Conservation (phyloP, 2,329 filamentous ascomycete species). For the Apiospora marii region DNA sequence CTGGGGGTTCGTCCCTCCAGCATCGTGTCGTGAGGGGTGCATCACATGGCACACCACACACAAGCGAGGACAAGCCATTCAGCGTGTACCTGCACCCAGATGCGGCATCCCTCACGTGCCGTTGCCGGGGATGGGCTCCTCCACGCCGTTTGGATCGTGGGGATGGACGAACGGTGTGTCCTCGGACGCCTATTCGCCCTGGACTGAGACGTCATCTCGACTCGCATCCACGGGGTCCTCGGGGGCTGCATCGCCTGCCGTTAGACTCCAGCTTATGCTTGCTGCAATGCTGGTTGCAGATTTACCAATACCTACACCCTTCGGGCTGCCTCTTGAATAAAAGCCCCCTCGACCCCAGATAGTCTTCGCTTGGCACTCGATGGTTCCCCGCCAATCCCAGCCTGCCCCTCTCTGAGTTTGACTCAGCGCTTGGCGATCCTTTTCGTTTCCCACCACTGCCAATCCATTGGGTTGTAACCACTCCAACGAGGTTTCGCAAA, state of each 20-base stretch:
- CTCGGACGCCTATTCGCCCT: neutral
- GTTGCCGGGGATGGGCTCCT: neutral
- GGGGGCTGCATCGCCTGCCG: neutral
- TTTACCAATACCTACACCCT: neutral
- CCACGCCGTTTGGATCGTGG: constrained; percentile 7
- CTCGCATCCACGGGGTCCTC: constrained; percentile 1
- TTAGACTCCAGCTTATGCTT: neutral
- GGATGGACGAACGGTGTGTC: neutral
- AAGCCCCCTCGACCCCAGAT: constrained; percentile 9
- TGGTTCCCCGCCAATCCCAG: constrained; percentile 15
- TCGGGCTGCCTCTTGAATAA: constrained; percentile 6
- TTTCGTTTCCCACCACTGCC: constrained; percentile 11
- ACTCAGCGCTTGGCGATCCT: constrained; percentile 20
- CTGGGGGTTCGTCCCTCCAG: constrained; percentile 17
- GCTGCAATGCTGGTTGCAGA: neutral
- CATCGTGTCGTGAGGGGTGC: constrained; percentile 21
- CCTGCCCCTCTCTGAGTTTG: constrained; percentile 15
- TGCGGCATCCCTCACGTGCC: constrained; percentile 9
- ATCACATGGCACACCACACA: constrained; percentile 20
- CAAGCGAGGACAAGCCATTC: neutral
- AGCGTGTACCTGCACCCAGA: constrained; percentile 5
- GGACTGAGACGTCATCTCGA: neutral
- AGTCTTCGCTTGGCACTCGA: constrained; percentile 9
- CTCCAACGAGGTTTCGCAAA: constrained; percentile 1
- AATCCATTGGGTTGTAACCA: constrained; percentile 9